Conservation (phyloP, 129 eudicot species). For the Tagetes erecta region DNA sequence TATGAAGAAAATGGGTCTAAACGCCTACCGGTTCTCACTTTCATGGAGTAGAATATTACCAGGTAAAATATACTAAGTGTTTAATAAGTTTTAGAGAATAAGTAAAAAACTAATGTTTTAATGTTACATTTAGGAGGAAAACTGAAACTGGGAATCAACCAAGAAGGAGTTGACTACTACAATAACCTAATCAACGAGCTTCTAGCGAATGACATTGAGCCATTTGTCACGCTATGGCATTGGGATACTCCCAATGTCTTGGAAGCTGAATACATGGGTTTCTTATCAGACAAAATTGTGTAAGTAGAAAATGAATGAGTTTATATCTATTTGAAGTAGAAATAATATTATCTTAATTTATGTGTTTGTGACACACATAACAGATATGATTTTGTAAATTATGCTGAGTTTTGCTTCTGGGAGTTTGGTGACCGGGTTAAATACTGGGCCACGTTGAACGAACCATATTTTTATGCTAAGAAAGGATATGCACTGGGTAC, state of each 20-base stretch:
- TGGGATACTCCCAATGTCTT: constrained; percentile 39
- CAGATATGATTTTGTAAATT: constrained; percentile 26
- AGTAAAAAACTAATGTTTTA: background rate
- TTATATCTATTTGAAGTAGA: background rate
- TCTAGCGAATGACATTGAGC: constrained; percentile 31
- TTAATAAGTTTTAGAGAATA: background rate
- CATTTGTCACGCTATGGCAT: constrained; percentile 36
- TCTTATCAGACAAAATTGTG: constrained; percentile 31
- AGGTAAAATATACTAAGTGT: constrained; percentile 13
- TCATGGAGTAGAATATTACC: constrained; percentile 44
- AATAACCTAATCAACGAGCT: constrained; percentile 39
- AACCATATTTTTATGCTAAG: constrained; percentile 21
- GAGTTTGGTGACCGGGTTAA: constrained; percentile 45
- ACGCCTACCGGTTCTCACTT: constrained; percentile 38
- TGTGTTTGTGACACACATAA: constrained; percentile 5
- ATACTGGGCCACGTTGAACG: constrained; percentile 36
- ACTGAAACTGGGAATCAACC: constrained; percentile 31
- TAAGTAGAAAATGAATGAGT: constrained; percentile 21
- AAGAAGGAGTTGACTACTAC: constrained; percentile 39
- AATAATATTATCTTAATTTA: background rate
- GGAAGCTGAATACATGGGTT: constrained; percentile 38
- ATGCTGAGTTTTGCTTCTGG: constrained; percentile 33
- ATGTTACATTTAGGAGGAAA: constrained; percentile 27
- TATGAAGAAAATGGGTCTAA: constrained; percentile 37
- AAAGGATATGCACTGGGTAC: constrained; percentile 29